These are phyloP conservation scores for Stemphylium lycopersici DNA, from an alignment of 2,329 filamentous ascomycete genomes.

Conservation along the genomic window DNA sequence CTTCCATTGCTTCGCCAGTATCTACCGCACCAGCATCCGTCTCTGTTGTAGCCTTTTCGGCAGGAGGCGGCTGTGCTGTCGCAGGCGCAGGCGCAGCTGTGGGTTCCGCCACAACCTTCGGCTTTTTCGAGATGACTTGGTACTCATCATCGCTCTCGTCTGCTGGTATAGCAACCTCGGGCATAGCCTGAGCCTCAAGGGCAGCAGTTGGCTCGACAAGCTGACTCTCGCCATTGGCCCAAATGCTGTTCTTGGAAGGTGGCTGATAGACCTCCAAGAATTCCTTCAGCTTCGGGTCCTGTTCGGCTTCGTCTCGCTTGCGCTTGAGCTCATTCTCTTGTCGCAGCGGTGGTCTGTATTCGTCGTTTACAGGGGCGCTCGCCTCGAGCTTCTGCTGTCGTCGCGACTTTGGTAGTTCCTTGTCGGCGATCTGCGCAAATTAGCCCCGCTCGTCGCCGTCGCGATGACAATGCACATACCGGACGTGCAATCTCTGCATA, in stretches of 20 bases:
- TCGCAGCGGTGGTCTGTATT: slow-evolving; percentile 33
- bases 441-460: slow-evolving; percentile 24
- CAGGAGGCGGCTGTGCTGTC: slow-evolving; percentile 1
- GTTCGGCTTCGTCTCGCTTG: slow-evolving; percentile 64
- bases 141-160: slow-evolving; percentile 78
- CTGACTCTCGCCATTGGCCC: slow-evolving; percentile 61
- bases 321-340: slow-evolving; percentile 64
- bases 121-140: slow-evolving; percentile 63
- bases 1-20: slow-evolving; percentile 29
- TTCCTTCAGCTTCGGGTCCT: slow-evolving; percentile 83
- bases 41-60: neutral
- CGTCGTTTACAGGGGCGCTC: slow-evolving; percentile 26
- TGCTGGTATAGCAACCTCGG: slow-evolving; percentile 38
- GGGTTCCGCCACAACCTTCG: slow-evolving; percentile 37
- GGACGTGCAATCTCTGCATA: slow-evolving; percentile 85
- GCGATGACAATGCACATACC: slow-evolving; percentile 55
- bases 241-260: slow-evolving; percentile 67
- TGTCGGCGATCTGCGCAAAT: slow-evolving; percentile 43
- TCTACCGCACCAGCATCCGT: slow-evolving; percentile 2
- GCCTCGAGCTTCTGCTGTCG: slow-evolving; percentile 40
- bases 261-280: slow-evolving; percentile 83
- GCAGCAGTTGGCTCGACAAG: slow-evolving; percentile 16
- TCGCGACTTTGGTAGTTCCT: slow-evolving; percentile 44
- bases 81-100: slow-evolving; percentile 9
- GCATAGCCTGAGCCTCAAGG: slow-evolving; percentile 24